These are phyloP conservation scores for Debaryomyces psychrophilus DNA, from an alignment of 1,139 yeast genomes.

Conservation along the genomic window DNA sequence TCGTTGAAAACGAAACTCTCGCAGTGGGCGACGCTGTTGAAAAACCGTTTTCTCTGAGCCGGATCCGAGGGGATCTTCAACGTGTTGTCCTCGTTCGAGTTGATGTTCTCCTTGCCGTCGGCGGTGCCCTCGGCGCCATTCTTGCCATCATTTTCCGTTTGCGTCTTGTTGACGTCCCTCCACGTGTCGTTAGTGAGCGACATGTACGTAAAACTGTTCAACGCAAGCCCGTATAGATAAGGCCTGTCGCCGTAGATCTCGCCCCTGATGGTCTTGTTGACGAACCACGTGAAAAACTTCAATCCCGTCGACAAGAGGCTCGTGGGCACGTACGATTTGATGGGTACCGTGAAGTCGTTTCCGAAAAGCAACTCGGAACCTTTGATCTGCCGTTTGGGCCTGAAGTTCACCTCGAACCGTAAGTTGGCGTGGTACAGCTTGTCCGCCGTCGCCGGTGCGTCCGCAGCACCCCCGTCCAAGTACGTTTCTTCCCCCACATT, in stretches of 20 bases:
- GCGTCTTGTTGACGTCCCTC: background rate
- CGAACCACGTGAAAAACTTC: constrained; percentile 58
- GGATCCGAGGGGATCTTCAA: constrained; percentile 35
- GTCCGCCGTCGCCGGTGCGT: constrained; percentile 10
- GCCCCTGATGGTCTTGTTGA: constrained; percentile 67
- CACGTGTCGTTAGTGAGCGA: constrained; percentile 7
- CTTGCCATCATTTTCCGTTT: background rate
- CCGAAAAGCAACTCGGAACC: constrained; percentile 66
- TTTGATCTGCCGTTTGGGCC: constrained; percentile 43
- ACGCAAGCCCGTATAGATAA: constrained; percentile 63
- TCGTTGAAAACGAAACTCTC: constrained; percentile 35
- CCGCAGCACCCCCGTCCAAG: constrained; percentile 30
- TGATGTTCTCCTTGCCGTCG: constrained; percentile 27
- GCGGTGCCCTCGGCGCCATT: background rate
- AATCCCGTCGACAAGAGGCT: constrained; percentile 47
- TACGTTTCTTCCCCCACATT: constrained; percentile 34
- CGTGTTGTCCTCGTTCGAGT: constrained; percentile 23
- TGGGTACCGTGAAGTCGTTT: constrained; percentile 66
- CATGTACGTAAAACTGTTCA: constrained; percentile 56
- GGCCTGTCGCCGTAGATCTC: constrained; percentile 65
- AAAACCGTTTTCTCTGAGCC: constrained; percentile 37
- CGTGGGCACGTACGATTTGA: constrained; percentile 61
- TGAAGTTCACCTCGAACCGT: constrained; percentile 39
- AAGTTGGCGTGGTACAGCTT: constrained; percentile 29
- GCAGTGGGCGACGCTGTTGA: constrained; percentile 33